Base-by-base conservation (phyloP, 2,329 filamentous ascomycete genomes). In the Nemania serpens region DNA sequence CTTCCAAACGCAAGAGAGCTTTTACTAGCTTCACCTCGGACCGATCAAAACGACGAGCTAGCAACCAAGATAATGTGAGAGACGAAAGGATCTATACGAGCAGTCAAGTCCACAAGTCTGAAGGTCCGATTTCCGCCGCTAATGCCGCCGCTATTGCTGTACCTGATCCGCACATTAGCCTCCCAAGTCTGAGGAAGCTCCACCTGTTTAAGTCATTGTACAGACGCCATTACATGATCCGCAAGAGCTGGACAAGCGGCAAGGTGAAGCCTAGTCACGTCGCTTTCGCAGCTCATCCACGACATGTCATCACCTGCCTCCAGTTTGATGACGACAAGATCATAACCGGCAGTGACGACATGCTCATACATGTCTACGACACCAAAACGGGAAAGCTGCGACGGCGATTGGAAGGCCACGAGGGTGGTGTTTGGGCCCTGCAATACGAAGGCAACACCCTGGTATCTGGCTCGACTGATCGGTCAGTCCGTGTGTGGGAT, bases 251-350 rank as follows among this genome's bases (percentile, higher is more conserved):
- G 95, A 98, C 96, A 77, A 90, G 87, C 62, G 90, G 92, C 53
- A 87, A 89, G 62, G 84, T 92, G 34, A 91, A 93, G 75, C 95
- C 95, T 29, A 87, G 90, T 47, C 95, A 99, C 70, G 89, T 99
- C 60, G 95, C 95, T 4, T 98, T 99, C 76, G 88, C 92, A n/a
- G 95, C 95, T 5, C 95, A 99, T 73, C 92, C 95, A 62, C 88
- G 92, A 36, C 94, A 98, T 78, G 95, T 99, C 63, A 96, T 99
- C 54, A 99, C 95, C 15, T 99, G 95, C 73, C 83, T 99, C 55
- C 93, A 99, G 74, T 99, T 99, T 70, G 95, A 99, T 72, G 91
- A 93, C 50, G 93, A 99, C 80, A 98, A 98, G 77, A 97, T 99
- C 68, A 84, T 99, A 68, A 99, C 95, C 1, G 95, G 95, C 25